A percentile compares a stretch with the other conserved stretches of the same genome.
These are phyloP conservation scores for Fremontodendron californicum DNA, from an alignment of 345 rosid species.

Conservation along the genomic window DNA sequence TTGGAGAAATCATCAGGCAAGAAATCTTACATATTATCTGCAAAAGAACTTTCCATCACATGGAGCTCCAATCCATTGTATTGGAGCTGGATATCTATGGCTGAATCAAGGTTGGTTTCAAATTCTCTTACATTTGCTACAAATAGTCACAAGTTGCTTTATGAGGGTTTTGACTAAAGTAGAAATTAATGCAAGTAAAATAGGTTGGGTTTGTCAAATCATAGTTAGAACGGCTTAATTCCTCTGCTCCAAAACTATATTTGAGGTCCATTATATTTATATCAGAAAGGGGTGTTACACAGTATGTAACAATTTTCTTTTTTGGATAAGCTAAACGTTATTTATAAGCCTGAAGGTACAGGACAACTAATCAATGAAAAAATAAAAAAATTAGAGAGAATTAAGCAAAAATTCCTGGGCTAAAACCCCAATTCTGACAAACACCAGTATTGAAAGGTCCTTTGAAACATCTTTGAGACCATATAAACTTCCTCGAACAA, in stretches of 20 bases:
- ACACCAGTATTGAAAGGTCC: no score
- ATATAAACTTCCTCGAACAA: no score
- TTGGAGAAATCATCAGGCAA: slow-evolving; percentile 55
- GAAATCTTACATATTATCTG: slow-evolving; percentile 49
- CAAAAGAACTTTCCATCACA: slow-evolving; percentile 60
- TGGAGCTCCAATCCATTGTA: slow-evolving; percentile 43
- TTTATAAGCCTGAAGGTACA: no score
- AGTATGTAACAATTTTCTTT: no score
- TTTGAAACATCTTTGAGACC: no score
- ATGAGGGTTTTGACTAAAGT: not conserved
- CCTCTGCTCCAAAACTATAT: not conserved
- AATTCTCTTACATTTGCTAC: not conserved
- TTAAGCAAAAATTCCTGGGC: no score
- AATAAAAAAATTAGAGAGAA: no score
- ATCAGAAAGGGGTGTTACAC: not conserved
- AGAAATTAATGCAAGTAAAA: not conserved
- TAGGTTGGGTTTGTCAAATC: not conserved
- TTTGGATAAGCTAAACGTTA: no score
- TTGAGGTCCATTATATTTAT: no score
- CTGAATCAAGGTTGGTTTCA: slow-evolving; percentile 52
- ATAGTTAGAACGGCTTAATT: not conserved
- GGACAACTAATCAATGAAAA: no score
- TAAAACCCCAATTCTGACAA: no score
- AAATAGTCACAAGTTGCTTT: not conserved
- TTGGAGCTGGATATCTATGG: slow-evolving; percentile 54